These are phyloP conservation scores for Blastobotrys serpentis DNA, from an alignment of 1,139 yeast genomes.

Conservation along the genomic window DNA sequence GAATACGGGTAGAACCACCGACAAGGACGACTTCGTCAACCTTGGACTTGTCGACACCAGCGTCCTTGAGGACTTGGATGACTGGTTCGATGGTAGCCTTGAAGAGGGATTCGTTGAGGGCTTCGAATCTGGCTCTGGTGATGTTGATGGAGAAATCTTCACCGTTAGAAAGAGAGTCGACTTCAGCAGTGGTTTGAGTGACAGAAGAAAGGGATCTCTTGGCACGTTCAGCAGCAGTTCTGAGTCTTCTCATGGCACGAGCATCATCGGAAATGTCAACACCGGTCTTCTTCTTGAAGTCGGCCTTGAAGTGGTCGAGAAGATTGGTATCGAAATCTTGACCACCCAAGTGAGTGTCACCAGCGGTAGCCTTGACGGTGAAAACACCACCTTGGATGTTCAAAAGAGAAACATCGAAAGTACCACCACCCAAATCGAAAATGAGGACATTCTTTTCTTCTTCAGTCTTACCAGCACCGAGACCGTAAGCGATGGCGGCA, in stretches of 20 bases:
- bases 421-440: constrained; percentile 98
- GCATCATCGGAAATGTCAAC: constrained; percentile 71
- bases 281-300: constrained; percentile 83
- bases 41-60: constrained; percentile 72
- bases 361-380: constrained; percentile 96
- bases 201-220: constrained; percentile 87
- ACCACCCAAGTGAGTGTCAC: constrained; percentile 72
- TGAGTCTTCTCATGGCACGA: constrained; percentile 82
- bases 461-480: constrained; percentile 88
- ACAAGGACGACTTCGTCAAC: constrained; percentile 85
- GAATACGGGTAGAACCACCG: constrained; percentile 94
- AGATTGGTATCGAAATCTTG: constrained; percentile 66
- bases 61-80: constrained; percentile 80
- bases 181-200: constrained; percentile 83
- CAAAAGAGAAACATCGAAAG: constrained; percentile 91
- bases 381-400: constrained; percentile 60
- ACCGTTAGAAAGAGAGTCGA: constrained; percentile 79
- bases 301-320: constrained; percentile 73
- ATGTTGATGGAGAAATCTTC: constrained; percentile 77
- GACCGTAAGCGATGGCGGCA: constrained; percentile 98
- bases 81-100: constrained; percentile 84
- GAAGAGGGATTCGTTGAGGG: constrained; percentile 79
- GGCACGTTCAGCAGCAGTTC: constrained; percentile 92
- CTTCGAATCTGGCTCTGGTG: constrained; percentile 92
- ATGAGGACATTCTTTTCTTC: constrained; percentile 79